A percentile compares a stretch with the other conserved stretches of the same genome.
Conservation (phyloP, 306 rosid species). For the Luffa aegyptiaca region DNA sequence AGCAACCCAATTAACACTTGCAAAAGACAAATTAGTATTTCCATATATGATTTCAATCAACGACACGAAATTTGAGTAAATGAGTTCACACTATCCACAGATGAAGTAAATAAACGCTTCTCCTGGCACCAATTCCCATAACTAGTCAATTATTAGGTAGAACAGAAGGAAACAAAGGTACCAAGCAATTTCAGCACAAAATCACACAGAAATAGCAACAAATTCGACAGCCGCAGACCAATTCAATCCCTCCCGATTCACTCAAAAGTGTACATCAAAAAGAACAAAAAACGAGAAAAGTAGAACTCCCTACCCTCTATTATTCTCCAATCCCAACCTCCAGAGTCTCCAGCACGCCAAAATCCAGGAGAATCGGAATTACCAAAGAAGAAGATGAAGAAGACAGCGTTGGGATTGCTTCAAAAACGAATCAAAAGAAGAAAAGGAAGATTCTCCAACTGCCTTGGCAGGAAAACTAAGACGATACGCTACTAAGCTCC, state of each 20-base stretch:
- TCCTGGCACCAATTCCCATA: neutral
- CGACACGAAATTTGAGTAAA: neutral
- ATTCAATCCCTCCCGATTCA: neutral
- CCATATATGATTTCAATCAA: neutral
- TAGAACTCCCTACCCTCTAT: neutral
- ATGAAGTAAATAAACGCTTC: neutral
- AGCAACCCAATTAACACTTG: neutral
- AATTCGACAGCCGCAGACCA: neutral
- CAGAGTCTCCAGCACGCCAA: neutral
- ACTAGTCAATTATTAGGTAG: neutral
- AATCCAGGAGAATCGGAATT: neutral
- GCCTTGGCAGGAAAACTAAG: constrained; percentile 6
- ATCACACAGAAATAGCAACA: neutral
- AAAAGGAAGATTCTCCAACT: neutral
- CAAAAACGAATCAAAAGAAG: neutral
- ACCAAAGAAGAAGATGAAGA: neutral
- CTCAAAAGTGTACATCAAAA: neutral
- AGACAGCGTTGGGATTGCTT: constrained; percentile 15
- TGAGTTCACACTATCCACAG: neutral
- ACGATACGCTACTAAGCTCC: constrained; percentile 9
- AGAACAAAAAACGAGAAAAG: neutral
- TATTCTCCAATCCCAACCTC: neutral
- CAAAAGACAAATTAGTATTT: neutral
- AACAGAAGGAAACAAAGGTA: neutral
- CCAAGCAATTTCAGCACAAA: neutral